Evolutionary conservation across 306 rosid species (phyloP), one percentile per base, ranked within the genome.

Genomic region (Lathyrus tuberosus): DNA sequence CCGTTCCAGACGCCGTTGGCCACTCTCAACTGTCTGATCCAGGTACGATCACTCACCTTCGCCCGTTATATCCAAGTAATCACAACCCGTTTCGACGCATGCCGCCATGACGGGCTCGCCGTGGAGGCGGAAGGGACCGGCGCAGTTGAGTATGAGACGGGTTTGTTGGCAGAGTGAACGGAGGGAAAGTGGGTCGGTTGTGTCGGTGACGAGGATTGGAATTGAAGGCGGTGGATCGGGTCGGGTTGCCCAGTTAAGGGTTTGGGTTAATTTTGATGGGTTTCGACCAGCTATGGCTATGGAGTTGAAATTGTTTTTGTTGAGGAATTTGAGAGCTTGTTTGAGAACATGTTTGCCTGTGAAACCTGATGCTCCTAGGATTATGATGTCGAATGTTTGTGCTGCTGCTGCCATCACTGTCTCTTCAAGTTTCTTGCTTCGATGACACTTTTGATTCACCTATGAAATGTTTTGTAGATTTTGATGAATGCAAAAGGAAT

Each of bases 11-110:
- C n/a, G n/a, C n/a, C n/a, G n/a, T n/a, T n/a, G n/a, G n/a, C n/a
- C n/a, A n/a, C n/a, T n/a, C n/a, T n/a, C n/a, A n/a, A n/a, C n/a
- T n/a, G n/a, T n/a, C n/a, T n/a, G n/a, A n/a, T n/a, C n/a, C n/a
- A n/a, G n/a, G n/a, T n/a, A n/a, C n/a, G n/a, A n/a, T n/a, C n/a
- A 93, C 82, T 90, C 98, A 2, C 90, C 53, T 85, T 90, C 98
- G 2, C 98, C 98, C 14, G 87, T 83, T n/a, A 93, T 85, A 42
- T 88, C 98, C 69, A 90, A 73, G 73, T 93, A 93, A 72, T 93
- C 94, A 37, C 91, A 86, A 0, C 97, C 96, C 5, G 80, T 12
- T 17, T 78, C 87, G 0, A 33, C 90, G 68, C 98, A 92, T 0
- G 98, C 96, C 3, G 89, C 83, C 10, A 85, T 91, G 12, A 92